Base-by-base conservation (phyloP, 225 moss, liverwort and hornwort genomes). In the Polytrichum formosum region DNA sequence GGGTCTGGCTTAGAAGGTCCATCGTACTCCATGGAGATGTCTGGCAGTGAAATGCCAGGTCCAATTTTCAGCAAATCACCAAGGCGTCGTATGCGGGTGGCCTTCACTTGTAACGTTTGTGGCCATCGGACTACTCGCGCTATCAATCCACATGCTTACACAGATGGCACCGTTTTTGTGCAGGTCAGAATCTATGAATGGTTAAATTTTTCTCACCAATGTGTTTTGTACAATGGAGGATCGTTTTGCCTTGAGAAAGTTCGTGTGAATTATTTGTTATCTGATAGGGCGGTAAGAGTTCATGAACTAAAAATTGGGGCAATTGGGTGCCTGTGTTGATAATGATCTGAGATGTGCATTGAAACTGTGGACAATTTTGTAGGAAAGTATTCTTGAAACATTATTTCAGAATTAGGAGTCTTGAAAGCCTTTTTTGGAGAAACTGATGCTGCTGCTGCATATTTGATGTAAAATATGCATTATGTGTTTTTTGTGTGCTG, bases 1-100 rank as follows among this genome's bases (percentile, higher is more conserved):
- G 98, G 94, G 70, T 98, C 98, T 26, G 98, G 98, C 55, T 79
- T 98, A 64, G 98, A 98, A 77, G 98, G 98, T 54, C 98, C 98
- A 72, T 79, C 92, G 7, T 75, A 82, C 22, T 84, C 89, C 18
- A 81, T 70, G 80, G 66, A 91, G 66, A 78, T 56, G 67, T 80
- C 79, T 58, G 76, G 46, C 64, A 82, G 74, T 64, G 91, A 91
- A 70, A 88, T 91, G 61, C 92, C 92, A 5, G 63, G 81, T 55
- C 79, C 81, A 31, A 69, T 88, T 76, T 76, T 94, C 68, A 94
- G 91, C 84, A 94, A 94, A 84, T 98, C 98, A 62, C 98, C 98
- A 7, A 90, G 98, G 78, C 87, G 98, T 73, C 94, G 89, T 66
- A 94, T 98, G 98, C 90, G 98, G 72, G 98, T 98, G 56, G 94